phyloP scores from a whole-genome alignment of 2,329 filamentous ascomycete genomes.

The Davidsoniella virescens region DNA sequence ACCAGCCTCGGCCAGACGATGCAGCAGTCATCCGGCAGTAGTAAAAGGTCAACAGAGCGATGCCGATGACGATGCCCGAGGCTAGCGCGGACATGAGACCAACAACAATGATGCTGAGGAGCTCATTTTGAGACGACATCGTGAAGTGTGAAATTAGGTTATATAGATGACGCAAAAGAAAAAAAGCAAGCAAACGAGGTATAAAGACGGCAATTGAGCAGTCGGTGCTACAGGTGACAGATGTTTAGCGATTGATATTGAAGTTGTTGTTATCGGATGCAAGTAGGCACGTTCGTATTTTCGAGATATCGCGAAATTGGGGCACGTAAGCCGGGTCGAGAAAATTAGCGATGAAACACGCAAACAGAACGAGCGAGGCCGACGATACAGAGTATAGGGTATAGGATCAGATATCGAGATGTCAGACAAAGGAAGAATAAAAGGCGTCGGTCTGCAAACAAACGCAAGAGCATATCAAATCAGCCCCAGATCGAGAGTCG shows the following conservation, averaged over 20 bases:
- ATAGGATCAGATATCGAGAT: too few species aligned
- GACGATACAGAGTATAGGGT: too few species aligned
- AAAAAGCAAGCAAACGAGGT: background rate
- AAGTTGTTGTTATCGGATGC: background rate
- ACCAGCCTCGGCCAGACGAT: conserved; percentile 17
- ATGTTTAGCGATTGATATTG: background rate
- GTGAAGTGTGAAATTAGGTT: background rate
- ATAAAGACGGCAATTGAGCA: background rate
- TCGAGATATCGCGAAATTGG: too few species aligned
- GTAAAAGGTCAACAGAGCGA: conserved; percentile 46
- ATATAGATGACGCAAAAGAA: background rate
- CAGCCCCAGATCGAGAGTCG: too few species aligned
- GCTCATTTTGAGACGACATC: conserved; percentile 7
- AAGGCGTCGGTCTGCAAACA: too few species aligned
- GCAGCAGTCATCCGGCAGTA: conserved; percentile 33
- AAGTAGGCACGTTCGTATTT: background rate
- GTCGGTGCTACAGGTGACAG: background rate
- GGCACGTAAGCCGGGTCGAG: too few species aligned
- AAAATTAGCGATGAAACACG: background rate
- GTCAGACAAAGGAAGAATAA: too few species aligned
- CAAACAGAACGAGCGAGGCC: too few species aligned
- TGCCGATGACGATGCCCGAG: conserved; percentile 59
- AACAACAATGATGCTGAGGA: conserved; percentile 42
- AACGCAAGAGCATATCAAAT: too few species aligned
- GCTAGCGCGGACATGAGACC: conserved; percentile 77